These are phyloP conservation scores for Flaveria bidentis DNA, from an alignment of 129 eudicot species.

Conservation along the genomic window DNA sequence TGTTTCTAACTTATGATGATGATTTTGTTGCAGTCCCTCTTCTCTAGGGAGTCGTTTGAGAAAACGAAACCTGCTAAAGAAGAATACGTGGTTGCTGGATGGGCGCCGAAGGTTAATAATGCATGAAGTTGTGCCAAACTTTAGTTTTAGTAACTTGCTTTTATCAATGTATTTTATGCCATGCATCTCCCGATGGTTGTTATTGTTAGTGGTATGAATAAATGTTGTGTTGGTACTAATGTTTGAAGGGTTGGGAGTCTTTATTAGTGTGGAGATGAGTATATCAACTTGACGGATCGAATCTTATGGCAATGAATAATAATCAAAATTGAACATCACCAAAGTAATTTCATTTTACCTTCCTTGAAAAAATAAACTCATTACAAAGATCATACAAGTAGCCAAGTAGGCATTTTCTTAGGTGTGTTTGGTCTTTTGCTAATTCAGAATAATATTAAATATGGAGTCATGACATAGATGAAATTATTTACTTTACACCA, in stretches of 20 bases:
- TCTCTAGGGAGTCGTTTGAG: slow-evolving; percentile 58
- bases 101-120: slow-evolving; percentile 60
- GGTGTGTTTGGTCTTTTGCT: no score
- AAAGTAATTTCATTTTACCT: no score
- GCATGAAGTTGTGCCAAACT: slow-evolving; percentile 42
- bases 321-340: no score
- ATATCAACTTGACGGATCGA: neutral
- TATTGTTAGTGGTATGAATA: neutral
- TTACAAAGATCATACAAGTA: no score
- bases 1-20: slow-evolving; percentile 4
- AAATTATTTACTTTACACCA: no score
- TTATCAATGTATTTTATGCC: neutral
- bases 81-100: slow-evolving; percentile 63
- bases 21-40: slow-evolving; percentile 52
- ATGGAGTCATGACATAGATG: no score
- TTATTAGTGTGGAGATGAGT: slow-evolving; percentile 22
- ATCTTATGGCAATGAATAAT: no score
- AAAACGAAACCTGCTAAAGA: slow-evolving; percentile 64
- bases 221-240: neutral
- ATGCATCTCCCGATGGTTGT: neutral
- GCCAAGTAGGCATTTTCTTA: no score
- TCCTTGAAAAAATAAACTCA: no score
- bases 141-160: neutral
- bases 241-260: slow-evolving; percentile 34
- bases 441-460: no score